A percentile compares a stretch with the other conserved stretches of the same genome.
Evolutionary conservation across 2,329 filamentous ascomycete species (phyloP).

Genomic region (Sporothrix sp.): DNA sequence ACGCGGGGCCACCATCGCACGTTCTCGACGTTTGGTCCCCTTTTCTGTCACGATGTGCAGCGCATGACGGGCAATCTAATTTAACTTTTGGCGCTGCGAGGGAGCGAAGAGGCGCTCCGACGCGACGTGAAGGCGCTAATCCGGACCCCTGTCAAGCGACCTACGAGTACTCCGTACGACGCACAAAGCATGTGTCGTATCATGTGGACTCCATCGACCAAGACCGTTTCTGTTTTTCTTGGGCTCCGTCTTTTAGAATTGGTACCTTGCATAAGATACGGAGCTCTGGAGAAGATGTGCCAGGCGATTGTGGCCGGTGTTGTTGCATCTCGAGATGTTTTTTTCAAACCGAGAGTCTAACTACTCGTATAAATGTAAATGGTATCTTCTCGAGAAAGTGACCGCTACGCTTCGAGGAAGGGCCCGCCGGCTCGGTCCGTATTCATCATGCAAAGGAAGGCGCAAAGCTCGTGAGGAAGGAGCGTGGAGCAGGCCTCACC

Average conservation of each 20-base stretch:
- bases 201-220: not conserved
- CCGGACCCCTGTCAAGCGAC: not conserved
- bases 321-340: no score
- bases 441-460: no score
- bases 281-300: not conserved
- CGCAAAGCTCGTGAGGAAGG: no score
- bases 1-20: not conserved
- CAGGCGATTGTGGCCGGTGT: no score
- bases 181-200: not conserved
- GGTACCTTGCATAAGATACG: slow-evolving; percentile 2
- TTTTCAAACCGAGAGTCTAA: no score
- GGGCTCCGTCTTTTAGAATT: not conserved
- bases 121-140: slow-evolving; percentile 2
- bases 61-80: slow-evolving; percentile 4
- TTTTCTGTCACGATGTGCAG: not conserved
- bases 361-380: no score
- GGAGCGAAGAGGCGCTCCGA: not conserved
- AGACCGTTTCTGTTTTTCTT: no score
- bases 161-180: no score
- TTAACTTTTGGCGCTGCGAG: not conserved
- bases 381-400: no score
- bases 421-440: no score
- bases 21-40: not conserved
- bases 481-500: no score
- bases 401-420: no score